Evolutionary conservation across 202 grass and related monocot species (phyloP).

Genomic region (Panicum hallii): DNA sequence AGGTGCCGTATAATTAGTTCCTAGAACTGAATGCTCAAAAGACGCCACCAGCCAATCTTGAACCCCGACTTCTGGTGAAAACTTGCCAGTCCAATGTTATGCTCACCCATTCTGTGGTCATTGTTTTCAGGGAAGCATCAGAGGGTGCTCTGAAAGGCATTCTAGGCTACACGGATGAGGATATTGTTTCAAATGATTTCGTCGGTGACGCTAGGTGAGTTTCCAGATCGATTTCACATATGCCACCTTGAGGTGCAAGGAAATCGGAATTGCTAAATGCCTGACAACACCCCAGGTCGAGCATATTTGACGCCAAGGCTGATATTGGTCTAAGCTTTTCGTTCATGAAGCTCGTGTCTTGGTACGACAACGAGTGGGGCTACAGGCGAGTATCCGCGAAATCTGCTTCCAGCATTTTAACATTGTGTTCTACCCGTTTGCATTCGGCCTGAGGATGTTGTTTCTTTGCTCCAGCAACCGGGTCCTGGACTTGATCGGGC

Average conservation of each 20-base stretch:
- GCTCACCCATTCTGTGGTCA: background rate
- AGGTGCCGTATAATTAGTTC: too few species aligned
- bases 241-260: background rate
- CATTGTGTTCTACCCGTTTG: background rate
- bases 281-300: conserved; percentile 60
- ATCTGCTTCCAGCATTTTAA: background rate
- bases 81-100: background rate
- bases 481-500: conserved; percentile 78
- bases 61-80: background rate
- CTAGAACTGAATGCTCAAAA: too few species aligned
- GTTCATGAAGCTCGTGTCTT: conserved; percentile 96
- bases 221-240: background rate
- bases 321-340: conserved; percentile 88
- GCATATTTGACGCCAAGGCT: conserved; percentile 97
- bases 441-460: background rate
- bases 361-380: conserved; percentile 99
- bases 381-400: conserved; percentile 68
- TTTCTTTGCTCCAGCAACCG: conserved; percentile 68
- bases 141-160: conserved; percentile 79
- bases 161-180: conserved; percentile 90
- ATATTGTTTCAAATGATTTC: conserved; percentile 91
- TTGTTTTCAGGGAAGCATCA: conserved; percentile 66
- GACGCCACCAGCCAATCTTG: background rate
- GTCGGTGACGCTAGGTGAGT: conserved; percentile 73
- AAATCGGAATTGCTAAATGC: background rate